Evolutionary conservation across 169 alveolate genomes (phyloP), one percentile per base, ranked within the genome.

Genomic region (Prorocentrum cordatum): DNA sequence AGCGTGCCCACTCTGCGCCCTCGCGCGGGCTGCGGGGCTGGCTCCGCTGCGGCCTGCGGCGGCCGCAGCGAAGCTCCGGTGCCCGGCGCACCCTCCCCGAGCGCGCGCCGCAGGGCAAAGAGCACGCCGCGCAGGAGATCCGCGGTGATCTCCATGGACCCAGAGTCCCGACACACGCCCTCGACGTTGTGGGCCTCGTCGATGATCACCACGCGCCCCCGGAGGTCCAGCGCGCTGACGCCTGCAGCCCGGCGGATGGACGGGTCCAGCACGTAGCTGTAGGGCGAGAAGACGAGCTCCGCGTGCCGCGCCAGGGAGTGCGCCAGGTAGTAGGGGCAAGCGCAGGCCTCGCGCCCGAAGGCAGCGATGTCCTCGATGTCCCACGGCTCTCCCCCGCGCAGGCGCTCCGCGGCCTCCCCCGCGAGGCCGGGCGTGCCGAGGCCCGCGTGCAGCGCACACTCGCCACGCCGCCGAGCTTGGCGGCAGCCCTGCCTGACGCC

Each of bases 121-220:
- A 77, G 75, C 2, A 75, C 88, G 2, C 27, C 42, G 36, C 27
- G 35, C 32, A 67, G 27, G 24, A 62, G 91, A 24, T 82, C 91
- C 54, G 64, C 20, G 14, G 50, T 62, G 27, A 82, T 9, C 32
- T 82, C 80, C 4, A 70, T 80, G 3, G 91, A 82, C 2, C 91
- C 91, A 2, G 91, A 79, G 42, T 82, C 91, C 0, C 91, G 79
- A n/a, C 91, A 82, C 35, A 64, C 79, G 32, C 80, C 70, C 32
- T 82, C 91, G 4, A 82, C 80, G 59, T 82, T 82, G 68, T 82
- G 91, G 38, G 91, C 91, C 64, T 82, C 91, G 54, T 82, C 91
- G 39, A 82, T 4, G 5, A 82, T 32, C 24, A 82, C 50, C 10
- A 82, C 26, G 3, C 80, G 77, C n/a, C 91, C 80, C 22, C 70